These are phyloP conservation scores for Crithidia mellificae DNA, from an alignment of 208 protist species.

Conservation along the genomic window DNA sequence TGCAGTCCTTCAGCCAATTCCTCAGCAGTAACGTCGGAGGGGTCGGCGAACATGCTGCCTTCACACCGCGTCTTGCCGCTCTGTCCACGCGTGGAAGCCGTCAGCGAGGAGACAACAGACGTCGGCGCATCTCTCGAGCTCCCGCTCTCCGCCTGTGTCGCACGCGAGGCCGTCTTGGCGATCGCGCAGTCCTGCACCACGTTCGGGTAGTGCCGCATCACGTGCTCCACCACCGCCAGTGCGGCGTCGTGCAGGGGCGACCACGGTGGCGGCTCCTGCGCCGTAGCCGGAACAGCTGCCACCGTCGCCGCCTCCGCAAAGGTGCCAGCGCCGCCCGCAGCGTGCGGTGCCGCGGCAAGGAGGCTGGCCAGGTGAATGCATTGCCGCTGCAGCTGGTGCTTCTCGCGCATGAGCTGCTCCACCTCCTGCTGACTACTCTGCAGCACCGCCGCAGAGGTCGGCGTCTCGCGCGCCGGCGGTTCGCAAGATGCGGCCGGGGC, in stretches of 20 bases:
- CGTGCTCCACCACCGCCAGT: conserved; percentile 23
- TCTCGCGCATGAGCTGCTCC: conserved; percentile 19
- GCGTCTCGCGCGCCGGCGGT: too few species aligned
- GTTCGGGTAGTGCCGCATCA: conserved; percentile 15
- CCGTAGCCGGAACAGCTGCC: not conserved
- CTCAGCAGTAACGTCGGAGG: conserved; percentile 3
- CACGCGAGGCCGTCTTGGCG: not conserved
- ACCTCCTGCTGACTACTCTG: conserved; percentile 27
- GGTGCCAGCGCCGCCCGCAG: not conserved
- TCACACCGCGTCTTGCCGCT: not conserved
- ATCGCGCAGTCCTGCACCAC: conserved; percentile 5
- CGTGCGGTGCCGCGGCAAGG: not conserved
- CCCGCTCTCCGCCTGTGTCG: not conserved
- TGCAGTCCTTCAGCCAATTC: conserved; percentile 11
- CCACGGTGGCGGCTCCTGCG: not conserved
- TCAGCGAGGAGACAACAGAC: not conserved
- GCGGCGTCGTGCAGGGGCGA: conserved; percentile 18
- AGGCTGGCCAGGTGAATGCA: conserved; percentile 25
- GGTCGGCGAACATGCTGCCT: not conserved
- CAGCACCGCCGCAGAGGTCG: conserved; percentile 11
- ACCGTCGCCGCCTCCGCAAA: too few species aligned
- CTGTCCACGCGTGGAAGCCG: not conserved
- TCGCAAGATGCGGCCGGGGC: not conserved
- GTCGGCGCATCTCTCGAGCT: too few species aligned
- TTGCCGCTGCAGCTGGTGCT: conserved; percentile 27